These are phyloP conservation scores for Suillus clintonianus DNA, from an alignment of 768 basidiomycete genomes.

Conservation along the genomic window DNA sequence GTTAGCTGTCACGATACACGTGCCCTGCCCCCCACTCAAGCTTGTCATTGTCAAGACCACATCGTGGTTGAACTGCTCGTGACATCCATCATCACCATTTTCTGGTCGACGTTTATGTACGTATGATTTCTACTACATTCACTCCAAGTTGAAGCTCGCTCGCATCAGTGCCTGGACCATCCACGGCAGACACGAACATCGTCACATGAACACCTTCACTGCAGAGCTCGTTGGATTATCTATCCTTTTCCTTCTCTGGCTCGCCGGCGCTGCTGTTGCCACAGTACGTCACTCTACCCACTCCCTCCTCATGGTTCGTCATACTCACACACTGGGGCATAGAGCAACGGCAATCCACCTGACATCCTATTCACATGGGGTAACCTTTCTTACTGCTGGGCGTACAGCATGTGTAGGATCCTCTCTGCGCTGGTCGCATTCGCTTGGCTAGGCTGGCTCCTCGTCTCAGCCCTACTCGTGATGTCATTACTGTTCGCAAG, in stretches of 20 bases:
- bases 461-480: constrained; percentile 55
- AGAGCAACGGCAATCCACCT: constrained; percentile 30
- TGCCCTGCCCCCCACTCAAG: constrained; percentile 6
- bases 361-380: constrained; percentile 52
- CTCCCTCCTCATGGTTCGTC: background rate
- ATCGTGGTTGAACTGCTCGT: constrained; percentile 69
- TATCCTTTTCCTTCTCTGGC: constrained; percentile 73
- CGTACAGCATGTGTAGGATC: constrained; percentile 59
- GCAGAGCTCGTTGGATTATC: constrained; percentile 63
- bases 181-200: constrained; percentile 59
- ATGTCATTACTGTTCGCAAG: constrained; percentile 56
- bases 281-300: constrained; percentile 46
- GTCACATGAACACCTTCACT: constrained; percentile 57
- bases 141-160: background rate
- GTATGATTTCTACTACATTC: constrained; percentile 24
- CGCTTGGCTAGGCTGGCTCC: constrained; percentile 73
- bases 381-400: constrained; percentile 61
- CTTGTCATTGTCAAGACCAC: constrained; percentile 59
- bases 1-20: constrained; percentile 10
- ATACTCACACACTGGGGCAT: background rate
- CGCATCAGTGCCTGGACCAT: constrained; percentile 56
- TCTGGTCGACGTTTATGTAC: constrained; percentile 66
- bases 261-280: constrained; percentile 65
- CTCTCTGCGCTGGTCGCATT: constrained; percentile 75
- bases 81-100: constrained; percentile 60